Evolutionary conservation across 306 rosid genomes (phyloP), one percentile per base, ranked within the genome.

Genomic region (Begonia loranthoides): DNA sequence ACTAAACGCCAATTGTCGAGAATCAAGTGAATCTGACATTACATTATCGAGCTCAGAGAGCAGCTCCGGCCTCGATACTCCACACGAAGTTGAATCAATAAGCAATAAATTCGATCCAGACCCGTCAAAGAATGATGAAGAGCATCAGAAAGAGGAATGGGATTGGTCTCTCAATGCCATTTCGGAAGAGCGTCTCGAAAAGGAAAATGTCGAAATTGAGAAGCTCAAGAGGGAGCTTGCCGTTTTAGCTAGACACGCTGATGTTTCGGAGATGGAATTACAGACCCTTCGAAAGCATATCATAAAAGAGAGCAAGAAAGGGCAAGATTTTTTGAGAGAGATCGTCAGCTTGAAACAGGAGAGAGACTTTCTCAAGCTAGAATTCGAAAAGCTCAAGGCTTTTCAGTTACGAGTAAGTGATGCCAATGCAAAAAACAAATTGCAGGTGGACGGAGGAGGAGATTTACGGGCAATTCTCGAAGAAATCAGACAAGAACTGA

Each of bases 211-310:
- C 9, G 9, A 86, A 66, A 67, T 65, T 49, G 94, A 82, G 56
- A 83, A 59, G 60, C 86, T 90, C 56, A 82, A 71, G 75, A 70
- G 79, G 55, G 95, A 90, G 58, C 73, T 82, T 49, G 55, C 69
- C 62, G 76, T 61, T 66, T 69, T 80, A 76, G 75, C 80, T 1
- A 78, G 95, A 77, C 95, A 81, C 50, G 86, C 76, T 3, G 77
- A 90, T 53, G 28, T 86, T 63, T 86, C 94, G 6, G 99, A 82
- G 78, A 38, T 90, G 82, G 99, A 86, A 71, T 61, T 90, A 47
- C 99, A 90, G 77, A 82, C 94, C 13, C 80, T 90, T n/a, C 70
- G 94, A 51, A 90, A 80, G 70, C 94, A 86, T 61, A 72, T 90
- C 41, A 70, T 71, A 7, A 90, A 90, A 68, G 99, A 90, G 65